Base-by-base conservation (phyloP, 441 rosid genomes). In the Euphorbia celastroides region DNA sequence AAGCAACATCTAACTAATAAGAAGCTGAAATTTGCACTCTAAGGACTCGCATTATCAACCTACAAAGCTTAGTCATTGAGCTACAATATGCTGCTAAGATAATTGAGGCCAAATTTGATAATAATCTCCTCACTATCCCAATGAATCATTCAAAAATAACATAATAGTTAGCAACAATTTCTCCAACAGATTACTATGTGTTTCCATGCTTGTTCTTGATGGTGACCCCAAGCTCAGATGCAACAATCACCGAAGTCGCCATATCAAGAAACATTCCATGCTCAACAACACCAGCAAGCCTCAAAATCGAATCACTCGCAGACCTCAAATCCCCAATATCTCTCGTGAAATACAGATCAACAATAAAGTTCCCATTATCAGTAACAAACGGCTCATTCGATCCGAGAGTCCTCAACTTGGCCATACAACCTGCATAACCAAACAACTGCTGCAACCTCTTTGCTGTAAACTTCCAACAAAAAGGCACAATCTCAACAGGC, bases 201-300 rank as follows among this genome's bases (percentile, higher is more conserved):
- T 23, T 38, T 44, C n/a, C 51, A 26, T 30, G 41, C 75, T 86
- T 88, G 22, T 84, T 72, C 84, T 82, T 89, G 69, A 89, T 77
- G 41, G 77, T 73, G 31, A 90, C 79, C 30, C 96, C 97, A 55
- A 72, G 79, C 76, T 84, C 89, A 69, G 96, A 91, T 2, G 98
- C 97, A 67, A 88, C 81, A 69, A 93, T 87, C 66, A 86, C 87
- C 19, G 92, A 83, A 20, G 97, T 86, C 30, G 93, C 96, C 98
- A 93, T 90, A 61, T 77, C 89, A 4, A 93, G 78, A 76, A 93
- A 93, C 97, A 93, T 88, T 1, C 97, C 97, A 70, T 93, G 96
- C 79, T 93, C 97, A 48, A 87, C 96, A 20, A 88, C 97, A 25
- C 97, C 90, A 7, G 92, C 74, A 14, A 90, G 70, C 78, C 94